Conservation (phyloP, 257 asterid species). For the Perilla frutescens region DNA sequence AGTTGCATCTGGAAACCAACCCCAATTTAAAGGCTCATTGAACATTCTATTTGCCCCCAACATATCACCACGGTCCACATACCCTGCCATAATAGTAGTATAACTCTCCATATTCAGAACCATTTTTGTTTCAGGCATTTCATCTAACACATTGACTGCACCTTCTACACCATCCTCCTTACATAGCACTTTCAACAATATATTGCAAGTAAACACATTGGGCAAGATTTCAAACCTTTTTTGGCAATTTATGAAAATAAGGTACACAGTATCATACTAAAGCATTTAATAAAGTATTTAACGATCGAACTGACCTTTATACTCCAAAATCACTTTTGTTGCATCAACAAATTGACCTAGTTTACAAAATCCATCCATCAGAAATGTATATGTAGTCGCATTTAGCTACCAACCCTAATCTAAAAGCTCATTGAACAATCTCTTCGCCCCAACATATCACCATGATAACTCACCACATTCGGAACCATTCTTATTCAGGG, state of each 20-base stretch:
- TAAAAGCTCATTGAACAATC: too few species aligned
- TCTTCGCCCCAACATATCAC: too few species aligned
- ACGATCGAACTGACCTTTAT: conserved; percentile 74
- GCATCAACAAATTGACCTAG: too few species aligned
- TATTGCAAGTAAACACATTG: conserved; percentile 57
- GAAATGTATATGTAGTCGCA: too few species aligned
- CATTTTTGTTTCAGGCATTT: too few species aligned
- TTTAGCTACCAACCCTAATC: too few species aligned
- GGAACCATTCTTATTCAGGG: conserved; percentile 91
- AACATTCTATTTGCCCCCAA: conserved; percentile 67
- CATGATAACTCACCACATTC: conserved; percentile 84
- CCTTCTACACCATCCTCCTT: conserved; percentile 52
- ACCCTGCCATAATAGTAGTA: conserved; percentile 58
- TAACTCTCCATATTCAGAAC: too few species aligned
- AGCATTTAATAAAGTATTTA: conserved; percentile 78
- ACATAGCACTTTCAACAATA: conserved; percentile 57
- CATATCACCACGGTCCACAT: conserved; percentile 53
- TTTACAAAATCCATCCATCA: too few species aligned
- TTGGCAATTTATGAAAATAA: conserved; percentile 69
- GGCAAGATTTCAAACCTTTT: conserved; percentile 70
- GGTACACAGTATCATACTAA: conserved; percentile 75
- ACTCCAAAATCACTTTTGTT: conserved; percentile 72
- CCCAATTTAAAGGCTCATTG: conserved; percentile 66
- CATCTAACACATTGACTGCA: too few species aligned
- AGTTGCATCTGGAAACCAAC: conserved; percentile 90